Percentiles rank a stretch among this genome's conserved stretches.
phyloP scores from a whole-genome alignment of 2,329 filamentous ascomycete species.

The Emmonsia crescens region DNA sequence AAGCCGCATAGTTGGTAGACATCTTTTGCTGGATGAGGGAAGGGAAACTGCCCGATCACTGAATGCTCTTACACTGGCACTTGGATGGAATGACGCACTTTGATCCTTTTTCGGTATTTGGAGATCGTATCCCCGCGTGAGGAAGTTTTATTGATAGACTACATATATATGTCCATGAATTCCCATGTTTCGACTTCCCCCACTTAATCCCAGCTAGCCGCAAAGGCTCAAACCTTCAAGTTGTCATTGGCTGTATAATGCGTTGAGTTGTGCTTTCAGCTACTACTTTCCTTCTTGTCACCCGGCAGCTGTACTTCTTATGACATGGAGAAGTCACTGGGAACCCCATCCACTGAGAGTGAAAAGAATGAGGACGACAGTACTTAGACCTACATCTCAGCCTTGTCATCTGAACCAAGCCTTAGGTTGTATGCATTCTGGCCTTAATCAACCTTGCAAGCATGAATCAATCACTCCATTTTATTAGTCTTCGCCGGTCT shows the following conservation, averaged over 20 bases:
- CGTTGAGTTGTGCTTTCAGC: no score
- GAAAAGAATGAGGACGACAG: background rate
- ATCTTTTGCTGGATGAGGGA: background rate
- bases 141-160: background rate
- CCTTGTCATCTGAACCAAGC: background rate
- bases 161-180: background rate
- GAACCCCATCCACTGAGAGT: background rate
- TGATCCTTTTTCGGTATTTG: background rate
- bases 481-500: no score
- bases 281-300: no score
- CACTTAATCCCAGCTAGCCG: no score
- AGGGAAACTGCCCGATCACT: background rate
- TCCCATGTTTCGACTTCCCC: background rate
- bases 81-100: background rate
- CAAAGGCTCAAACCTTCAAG: no score
- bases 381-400: background rate
- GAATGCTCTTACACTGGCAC: background rate
- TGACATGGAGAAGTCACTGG: background rate
- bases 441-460: background rate
- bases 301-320: background rate
- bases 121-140: no score
- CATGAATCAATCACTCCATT: no score
- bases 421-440: no score
- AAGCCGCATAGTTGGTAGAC: conserved; percentile 23
- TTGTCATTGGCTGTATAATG: no score